Base-by-base conservation (phyloP, 2,329 filamentous ascomycete species). In the Teratosphaeria destructans region DNA sequence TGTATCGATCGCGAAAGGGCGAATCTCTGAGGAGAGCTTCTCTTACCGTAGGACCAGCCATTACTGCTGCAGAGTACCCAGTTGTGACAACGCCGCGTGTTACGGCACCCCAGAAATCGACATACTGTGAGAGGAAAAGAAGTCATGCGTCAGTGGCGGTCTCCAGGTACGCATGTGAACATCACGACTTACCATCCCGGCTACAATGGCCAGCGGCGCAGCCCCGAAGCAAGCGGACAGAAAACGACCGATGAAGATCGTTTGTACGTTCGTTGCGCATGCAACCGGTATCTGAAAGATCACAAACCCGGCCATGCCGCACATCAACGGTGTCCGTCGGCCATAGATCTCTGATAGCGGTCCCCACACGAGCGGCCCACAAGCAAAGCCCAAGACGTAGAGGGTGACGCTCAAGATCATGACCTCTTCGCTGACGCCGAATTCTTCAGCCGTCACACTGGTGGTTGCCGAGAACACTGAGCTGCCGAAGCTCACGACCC, bases 341-440 rank as follows among this genome's bases (percentile, higher is more conserved):
- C 82, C 82, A 60, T 78, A 81, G 1, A 81, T 70, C 68, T 88
- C 85, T 12, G 79, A 83, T 7, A 86, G 60, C 0, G 85, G 84
- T 43, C 61, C 83, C 26, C 27, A 54, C n/a, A 56, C 23, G 61
- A 11, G 11, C 53, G 49, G 6, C 81, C 63, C 63, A n/a, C 56
- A 52, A 6, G 65, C 61, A n/a, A 68, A 61, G 7, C 66, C 66
- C 16, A 65, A 66, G 11, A 83, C 75, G 54, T 79, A 79, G 1
- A 82, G 69, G 26, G 76, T 77, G 0, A 78, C 80, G 0, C 77
- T 79, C 8, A 83, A 66, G 0, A 76, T 74, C 63, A 78, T 80
- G 3, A 81, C 77, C 57, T 81, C 76, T 0, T 66, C 69, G 0
- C 76, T 76, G 0, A 82, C 79, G 23, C 69, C 64, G 60, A 77